Evolutionary conservation across 345 rosid species (phyloP).

Genomic region (Balakata baccata): DNA sequence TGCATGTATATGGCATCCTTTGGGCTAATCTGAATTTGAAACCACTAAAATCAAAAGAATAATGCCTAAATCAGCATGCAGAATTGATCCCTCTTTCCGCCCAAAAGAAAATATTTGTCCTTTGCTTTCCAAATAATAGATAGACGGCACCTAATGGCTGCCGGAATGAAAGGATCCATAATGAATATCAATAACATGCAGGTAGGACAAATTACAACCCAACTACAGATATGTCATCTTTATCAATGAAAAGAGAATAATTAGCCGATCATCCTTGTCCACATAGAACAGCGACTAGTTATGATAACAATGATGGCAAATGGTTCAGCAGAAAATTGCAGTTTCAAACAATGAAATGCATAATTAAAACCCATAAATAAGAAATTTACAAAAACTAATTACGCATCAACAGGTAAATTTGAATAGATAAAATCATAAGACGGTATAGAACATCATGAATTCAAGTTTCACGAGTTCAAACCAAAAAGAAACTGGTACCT

Average conservation of each 20-base stretch:
- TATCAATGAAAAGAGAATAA: not conserved
- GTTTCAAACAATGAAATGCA: not conserved
- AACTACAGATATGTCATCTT: not conserved
- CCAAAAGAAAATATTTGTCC: not conserved
- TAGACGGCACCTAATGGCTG: not conserved
- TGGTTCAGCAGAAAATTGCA: not conserved
- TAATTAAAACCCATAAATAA: not conserved
- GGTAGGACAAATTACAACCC: not conserved
- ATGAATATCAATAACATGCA: not conserved
- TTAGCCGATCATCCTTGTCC: not conserved
- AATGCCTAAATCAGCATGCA: not conserved
- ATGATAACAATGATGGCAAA: not conserved
- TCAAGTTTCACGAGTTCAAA: not conserved
- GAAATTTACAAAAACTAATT: not conserved
- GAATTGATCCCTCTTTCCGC: not conserved
- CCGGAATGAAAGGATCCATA: not conserved
- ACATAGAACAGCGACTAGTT: not conserved
- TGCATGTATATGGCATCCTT: not conserved
- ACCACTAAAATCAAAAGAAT: not conserved
- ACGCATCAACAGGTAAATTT: not conserved
- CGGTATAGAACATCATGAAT: not conserved
- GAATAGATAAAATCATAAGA: not conserved
- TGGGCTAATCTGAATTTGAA: not conserved
- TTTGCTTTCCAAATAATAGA: not conserved
- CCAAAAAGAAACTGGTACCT: conserved; percentile 38